Evolutionary conservation across 2,329 filamentous ascomycete genomes (phyloP).

Genomic region (Ophiostoma piceae): DNA sequence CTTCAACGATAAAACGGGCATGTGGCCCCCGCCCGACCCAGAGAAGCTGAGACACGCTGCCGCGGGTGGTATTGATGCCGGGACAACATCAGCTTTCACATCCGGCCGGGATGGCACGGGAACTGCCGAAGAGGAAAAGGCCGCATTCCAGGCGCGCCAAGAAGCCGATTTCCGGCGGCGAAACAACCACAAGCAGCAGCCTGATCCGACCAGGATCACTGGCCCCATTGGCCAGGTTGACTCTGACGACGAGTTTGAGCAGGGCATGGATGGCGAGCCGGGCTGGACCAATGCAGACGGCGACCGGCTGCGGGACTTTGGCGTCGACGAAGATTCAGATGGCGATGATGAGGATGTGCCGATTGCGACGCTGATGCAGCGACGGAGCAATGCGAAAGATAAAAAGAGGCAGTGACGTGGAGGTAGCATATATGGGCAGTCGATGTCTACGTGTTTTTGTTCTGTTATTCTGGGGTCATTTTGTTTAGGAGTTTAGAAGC

Average conservation of each 20-base stretch:
- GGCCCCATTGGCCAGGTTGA: conserved; percentile 21
- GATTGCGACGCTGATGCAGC: conserved; percentile 59
- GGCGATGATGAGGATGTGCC: conserved; percentile 57
- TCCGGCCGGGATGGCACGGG: conserved; percentile 29
- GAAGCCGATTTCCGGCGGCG: conserved; percentile 42
- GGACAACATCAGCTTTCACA: background rate
- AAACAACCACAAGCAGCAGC: conserved; percentile 16
- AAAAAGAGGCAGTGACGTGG: background rate
- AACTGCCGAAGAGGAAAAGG: conserved; percentile 43
- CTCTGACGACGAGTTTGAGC: conserved; percentile 29
- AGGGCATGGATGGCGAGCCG: conserved; percentile 45
- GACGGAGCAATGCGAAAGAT: conserved; percentile 39
- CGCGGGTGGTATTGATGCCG: conserved; percentile 18
- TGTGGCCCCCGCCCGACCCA: conserved; percentile 61
- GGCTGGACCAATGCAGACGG: conserved; percentile 72
- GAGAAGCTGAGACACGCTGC: conserved; percentile 50
- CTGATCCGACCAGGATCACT: background rate
- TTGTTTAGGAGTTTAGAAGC: too few relatives aligned
- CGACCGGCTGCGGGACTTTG: conserved; percentile 68
- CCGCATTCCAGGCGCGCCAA: conserved; percentile 48
- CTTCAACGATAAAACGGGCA: conserved; percentile 59
- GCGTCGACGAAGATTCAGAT: conserved; percentile 67
- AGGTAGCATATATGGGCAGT: too few relatives aligned
- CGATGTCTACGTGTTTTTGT: too few relatives aligned
- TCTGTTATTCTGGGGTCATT: background rate